Base-by-base conservation (phyloP, 495 filamentous ascomycete genomes). In the Aspergillus affinis region DNA sequence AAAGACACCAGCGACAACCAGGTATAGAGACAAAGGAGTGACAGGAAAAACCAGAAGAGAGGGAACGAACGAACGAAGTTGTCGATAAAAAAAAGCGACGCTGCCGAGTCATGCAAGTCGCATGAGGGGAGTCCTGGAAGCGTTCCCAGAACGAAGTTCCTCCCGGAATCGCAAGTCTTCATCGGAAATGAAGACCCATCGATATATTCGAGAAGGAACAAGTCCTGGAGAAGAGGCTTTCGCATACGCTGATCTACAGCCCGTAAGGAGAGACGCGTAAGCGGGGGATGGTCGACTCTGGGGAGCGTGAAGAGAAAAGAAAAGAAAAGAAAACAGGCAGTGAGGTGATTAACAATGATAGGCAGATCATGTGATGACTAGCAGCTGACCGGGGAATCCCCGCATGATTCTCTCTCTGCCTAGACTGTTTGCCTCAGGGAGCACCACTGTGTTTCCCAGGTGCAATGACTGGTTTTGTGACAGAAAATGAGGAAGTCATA, bases 221-320 rank as follows among this genome's bases (percentile, higher is more conserved):
- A 46, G 57, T 62, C 52, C 56, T 51, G 49, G 63, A 63, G 66
- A 65, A 49, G 59, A 60, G 59, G 56, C 66, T 69, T 73, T 62
- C 69, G 70, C 71, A 60, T 64, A 68, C 67, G 69, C 55, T 65
- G 70, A 68, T 71, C 65, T 51, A 55, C 44, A 29, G 48, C 54
- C 54, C 30, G 30, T 30, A 47, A 55, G 49, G 46, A 62, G 61
- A 72, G 57, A 64, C 63, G 66, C 68, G 69, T 57, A 48, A 36
- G 73, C 72, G 61, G 48, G 45, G 59, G 53, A n/a, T 69, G 72
- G 71, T 73, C 73, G 68, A 76, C 75, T 78, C 75, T 71, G 62
- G 66, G 69, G 72, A 67, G 67, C 73, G 72, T 72, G 63, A 55
- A 51, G 59, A 64, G 60, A 63, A 59, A 66, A 57, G 48, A 47